Conservation (phyloP, 352 stramenopile species). For the Thalassiosira livingstoniorum region DNA sequence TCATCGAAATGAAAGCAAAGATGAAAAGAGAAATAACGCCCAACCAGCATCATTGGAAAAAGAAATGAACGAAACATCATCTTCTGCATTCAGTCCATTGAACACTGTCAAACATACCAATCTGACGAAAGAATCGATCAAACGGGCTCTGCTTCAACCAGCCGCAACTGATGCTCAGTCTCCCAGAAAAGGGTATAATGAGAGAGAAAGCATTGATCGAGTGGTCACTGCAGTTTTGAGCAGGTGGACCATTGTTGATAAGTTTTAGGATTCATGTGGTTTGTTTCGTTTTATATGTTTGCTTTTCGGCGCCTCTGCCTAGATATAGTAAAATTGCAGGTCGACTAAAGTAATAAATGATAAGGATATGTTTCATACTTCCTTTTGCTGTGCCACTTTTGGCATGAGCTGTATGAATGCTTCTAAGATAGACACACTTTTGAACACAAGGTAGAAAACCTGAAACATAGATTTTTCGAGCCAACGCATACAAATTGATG, state of each 20-base stretch:
- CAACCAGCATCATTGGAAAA: no score
- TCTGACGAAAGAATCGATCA: constrained; percentile 17
- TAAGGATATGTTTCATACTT: no score
- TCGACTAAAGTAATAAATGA: no score
- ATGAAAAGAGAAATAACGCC: background rate
- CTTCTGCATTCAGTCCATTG: background rate
- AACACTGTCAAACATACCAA: background rate
- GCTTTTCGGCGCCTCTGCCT: no score
- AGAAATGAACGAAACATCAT: no score
- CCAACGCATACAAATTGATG: no score
- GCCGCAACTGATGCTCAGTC: constrained; percentile 1
- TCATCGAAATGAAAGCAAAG: background rate
- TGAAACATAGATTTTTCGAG: no score
- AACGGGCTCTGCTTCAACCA: constrained; percentile 34
- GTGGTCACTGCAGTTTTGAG: constrained; percentile 54
- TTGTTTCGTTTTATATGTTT: background rate
- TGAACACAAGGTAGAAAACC: no score
- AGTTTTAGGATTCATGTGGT: background rate
- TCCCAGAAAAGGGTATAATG: background rate
- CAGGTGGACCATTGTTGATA: constrained; percentile 49
- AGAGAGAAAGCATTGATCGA: constrained; percentile 31
- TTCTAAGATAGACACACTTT: no score
- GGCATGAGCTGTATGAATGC: no score
- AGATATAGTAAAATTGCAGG: no score
- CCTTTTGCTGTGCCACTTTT: no score